Evolutionary conservation across 805 yeast genomes (phyloP), one percentile per base, ranked within the genome.

Genomic region (Pichia rugopelliculosa): DNA sequence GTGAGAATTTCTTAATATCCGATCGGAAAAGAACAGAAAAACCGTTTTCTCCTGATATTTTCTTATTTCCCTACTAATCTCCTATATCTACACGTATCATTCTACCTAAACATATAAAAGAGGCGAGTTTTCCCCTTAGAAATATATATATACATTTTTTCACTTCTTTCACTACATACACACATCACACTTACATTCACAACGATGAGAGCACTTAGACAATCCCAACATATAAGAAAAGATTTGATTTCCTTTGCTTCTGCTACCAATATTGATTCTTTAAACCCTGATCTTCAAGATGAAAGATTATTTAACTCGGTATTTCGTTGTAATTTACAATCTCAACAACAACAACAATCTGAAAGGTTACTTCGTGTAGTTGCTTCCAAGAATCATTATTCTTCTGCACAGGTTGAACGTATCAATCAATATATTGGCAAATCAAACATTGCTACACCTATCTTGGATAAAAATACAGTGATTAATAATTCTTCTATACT

Each of bases 321-420:
- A 12, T 17, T 26, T 17, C 17, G 9, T 22, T 7, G n/a, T 3
- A 39, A 18, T 24, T 11, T 15, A 15, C 27, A 23, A 1, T 18
- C 23, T 3, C 37, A 36, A 36, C 15, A 8, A 15, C 37, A 36
- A 36, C 15, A 8, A 15, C 18, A n/a, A 15, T 15, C 34, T 6
- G 18, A 30, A n/a, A 30, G 18, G n/a, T 15, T n/a, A 6, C 18
- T 15, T 6, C 15, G 18, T 15, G n/a, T 18, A 30, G 7, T n/a
- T 8, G n/a, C 15, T n/a, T n/a, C 34, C 6, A 15, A 15, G n/a
- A n/a, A 30, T 6, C 18, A 30, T 30, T 30, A 30, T 15, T 30
- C 34, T 2, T 30, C 34, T 30, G 64, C 64, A 7, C 59, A 59
- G 34, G 36, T 53, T n/a, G 60, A 59, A 42, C 49, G 64, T 15